Percentiles rank a stretch among this genome's conserved stretches.
Evolutionary conservation across 2,329 filamentous ascomycete genomes (phyloP).

Genomic region (Penicillium decumbens): DNA sequence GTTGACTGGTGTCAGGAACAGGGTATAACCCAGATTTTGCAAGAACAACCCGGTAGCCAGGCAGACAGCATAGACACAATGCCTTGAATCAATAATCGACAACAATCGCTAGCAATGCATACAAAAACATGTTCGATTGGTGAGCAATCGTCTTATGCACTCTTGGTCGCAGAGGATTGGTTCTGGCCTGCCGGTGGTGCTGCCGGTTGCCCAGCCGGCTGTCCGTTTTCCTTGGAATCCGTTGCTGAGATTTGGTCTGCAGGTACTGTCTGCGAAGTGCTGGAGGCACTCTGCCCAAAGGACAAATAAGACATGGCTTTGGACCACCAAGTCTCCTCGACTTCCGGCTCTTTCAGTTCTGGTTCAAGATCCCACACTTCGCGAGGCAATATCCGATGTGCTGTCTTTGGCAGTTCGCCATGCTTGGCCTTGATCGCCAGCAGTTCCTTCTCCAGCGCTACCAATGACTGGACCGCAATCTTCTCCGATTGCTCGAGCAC

Average conservation of each 20-base stretch:
- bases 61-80: neutral
- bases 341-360: slow-evolving; percentile 8
- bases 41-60: neutral
- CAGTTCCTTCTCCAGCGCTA: slow-evolving; percentile 46
- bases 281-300: slow-evolving; percentile 18
- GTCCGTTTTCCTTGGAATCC: neutral
- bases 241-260: neutral
- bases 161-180: neutral
- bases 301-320: slow-evolving; percentile 33
- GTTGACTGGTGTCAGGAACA: too few relatives aligned
- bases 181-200: neutral
- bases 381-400: slow-evolving; percentile 36
- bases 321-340: slow-evolving; percentile 31
- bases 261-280: slow-evolving; percentile 6
- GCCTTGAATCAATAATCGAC: neutral
- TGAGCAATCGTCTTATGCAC: neutral
- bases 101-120: neutral
- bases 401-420: slow-evolving; percentile 27
- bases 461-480: slow-evolving; percentile 37
- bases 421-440: slow-evolving; percentile 39
- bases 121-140: neutral
- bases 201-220: neutral
- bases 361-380: slow-evolving; percentile 37
- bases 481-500: slow-evolving; percentile 53
- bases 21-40: neutral